Percentiles rank a stretch among this genome's conserved stretches.
These are phyloP conservation scores for Myriosclerotinia duriaeana DNA, from an alignment of 2,329 filamentous ascomycete species.

Conservation along the genomic window DNA sequence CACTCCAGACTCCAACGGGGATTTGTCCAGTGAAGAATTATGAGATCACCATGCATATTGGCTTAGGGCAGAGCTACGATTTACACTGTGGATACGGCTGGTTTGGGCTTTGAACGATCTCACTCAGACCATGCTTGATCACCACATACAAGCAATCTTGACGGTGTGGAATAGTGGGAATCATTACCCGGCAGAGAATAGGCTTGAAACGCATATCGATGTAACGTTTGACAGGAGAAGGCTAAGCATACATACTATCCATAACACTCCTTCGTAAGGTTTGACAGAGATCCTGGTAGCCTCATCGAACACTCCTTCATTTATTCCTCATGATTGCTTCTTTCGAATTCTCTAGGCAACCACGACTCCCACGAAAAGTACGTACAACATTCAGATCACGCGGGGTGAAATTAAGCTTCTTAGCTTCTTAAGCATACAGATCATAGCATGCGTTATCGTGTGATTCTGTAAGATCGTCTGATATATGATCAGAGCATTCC, in stretches of 20 bases:
- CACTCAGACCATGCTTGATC: conserved; percentile 4
- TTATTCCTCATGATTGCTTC: conserved; percentile 28
- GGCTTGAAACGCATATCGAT: conserved; percentile 32
- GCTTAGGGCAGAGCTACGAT: conserved; percentile 1
- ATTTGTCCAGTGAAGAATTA: not conserved
- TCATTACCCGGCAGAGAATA: conserved; percentile 7
- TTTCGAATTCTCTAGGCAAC: conserved; percentile 9
- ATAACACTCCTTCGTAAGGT: conserved; percentile 23
- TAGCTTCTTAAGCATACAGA: not conserved
- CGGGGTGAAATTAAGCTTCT: conserved; percentile 2
- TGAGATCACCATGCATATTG: conserved; percentile 17
- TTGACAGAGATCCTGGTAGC: conserved; percentile 16
- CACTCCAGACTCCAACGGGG: not conserved
- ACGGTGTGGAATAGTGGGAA: not conserved
- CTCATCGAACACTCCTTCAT: conserved; percentile 17
- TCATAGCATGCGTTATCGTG: conserved; percentile 16
- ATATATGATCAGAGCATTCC: conserved; percentile 72
- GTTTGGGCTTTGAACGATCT: not conserved
- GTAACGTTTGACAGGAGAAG: conserved; percentile 33
- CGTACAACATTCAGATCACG: conserved; percentile 1
- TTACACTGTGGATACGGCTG: not conserved
- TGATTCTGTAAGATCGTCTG: conserved; percentile 30
- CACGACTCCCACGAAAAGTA: not conserved
- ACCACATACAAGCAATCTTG: not conserved
- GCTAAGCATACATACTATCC: not conserved